These are phyloP conservation scores for Leishmania lainsoni DNA, from an alignment of 208 protist species.

Conservation along the genomic window DNA sequence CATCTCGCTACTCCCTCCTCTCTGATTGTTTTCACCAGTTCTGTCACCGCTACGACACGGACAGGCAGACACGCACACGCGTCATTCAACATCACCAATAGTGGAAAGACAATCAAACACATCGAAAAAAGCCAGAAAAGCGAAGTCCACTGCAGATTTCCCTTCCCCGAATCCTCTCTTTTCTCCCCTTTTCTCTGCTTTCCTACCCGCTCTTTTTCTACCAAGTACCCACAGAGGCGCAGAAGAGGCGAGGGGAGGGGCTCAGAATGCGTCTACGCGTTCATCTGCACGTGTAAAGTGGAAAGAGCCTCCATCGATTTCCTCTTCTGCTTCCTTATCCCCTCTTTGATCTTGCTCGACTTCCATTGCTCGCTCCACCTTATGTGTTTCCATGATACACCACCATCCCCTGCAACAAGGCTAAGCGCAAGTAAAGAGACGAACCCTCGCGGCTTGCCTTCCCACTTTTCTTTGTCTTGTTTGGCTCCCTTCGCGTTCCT, in stretches of 20 bases:
- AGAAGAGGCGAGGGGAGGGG: not conserved
- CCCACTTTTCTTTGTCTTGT: not conserved
- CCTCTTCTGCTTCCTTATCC: not conserved
- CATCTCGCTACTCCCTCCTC: not conserved
- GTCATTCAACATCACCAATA: not conserved
- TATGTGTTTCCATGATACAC: too few species aligned
- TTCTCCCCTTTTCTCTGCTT: not conserved
- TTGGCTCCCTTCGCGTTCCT: not conserved
- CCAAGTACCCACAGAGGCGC: not conserved
- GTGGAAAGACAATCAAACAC: not conserved
- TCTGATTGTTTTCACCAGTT: not conserved
- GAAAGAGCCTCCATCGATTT: not conserved
- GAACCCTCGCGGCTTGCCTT: not conserved
- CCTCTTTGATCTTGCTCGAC: not conserved
- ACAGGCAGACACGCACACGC: not conserved
- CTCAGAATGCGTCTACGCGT: not conserved
- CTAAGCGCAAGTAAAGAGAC: not conserved
- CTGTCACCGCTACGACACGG: not conserved
- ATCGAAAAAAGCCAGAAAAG: constrained; percentile 1
- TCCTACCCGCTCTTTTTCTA: not conserved
- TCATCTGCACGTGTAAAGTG: not conserved
- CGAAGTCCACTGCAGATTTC: not conserved
- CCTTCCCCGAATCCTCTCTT: not conserved
- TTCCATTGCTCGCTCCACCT: not conserved
- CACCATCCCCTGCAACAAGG: too few species aligned